Evolutionary conservation across 164 flowering plant species (phyloP), one percentile per base, ranked within the genome.

Genomic region (Vitis labrusca): DNA sequence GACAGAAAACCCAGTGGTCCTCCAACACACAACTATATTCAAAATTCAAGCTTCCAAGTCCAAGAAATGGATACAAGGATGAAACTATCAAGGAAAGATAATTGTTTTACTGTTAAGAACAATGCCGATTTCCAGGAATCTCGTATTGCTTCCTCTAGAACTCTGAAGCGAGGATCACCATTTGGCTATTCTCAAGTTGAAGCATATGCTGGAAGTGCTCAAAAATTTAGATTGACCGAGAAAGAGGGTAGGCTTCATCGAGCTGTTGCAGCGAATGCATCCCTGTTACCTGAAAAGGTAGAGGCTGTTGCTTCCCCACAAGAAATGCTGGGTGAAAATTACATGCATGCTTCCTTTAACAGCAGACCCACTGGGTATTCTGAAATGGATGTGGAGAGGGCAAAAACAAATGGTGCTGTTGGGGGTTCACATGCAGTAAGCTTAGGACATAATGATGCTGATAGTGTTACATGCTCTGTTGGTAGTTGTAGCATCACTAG

Each of bases 401-500:
- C 61, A 63, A 77, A 80, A 71, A 52, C 68, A 76, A 78, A 55
- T 78, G 81, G 73, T 50, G 67, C 59, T 65, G 75, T 73, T 72
- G 83, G 80, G 56, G 70, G 71, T 79, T 76, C 73, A 13, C 15
- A 27, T 74, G 75, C 77, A 56, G 73, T 75, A 77, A 63, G 74
- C 66, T 63, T 83, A 72, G 89, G 82, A 70, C 58, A 75, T 59
- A 76, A 58, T 81, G 85, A 81, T 68, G 77, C 78, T 66, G 85
- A 84, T 65, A 82, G 84, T 74, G 76, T 77, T 71, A 63, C 75
- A 19, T 87, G 83, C 79, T 91, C 95, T 65, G 92, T 91, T 72
- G 99, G 85, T 88, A 92, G 99, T 79, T 91, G 97, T 85, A 85
- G 90, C 73, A 66, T 78, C 71, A 62, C 47, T 78, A 76, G 78